Base-by-base conservation (phyloP, 495 filamentous ascomycete genomes). In the Neurospora sp. region DNA sequence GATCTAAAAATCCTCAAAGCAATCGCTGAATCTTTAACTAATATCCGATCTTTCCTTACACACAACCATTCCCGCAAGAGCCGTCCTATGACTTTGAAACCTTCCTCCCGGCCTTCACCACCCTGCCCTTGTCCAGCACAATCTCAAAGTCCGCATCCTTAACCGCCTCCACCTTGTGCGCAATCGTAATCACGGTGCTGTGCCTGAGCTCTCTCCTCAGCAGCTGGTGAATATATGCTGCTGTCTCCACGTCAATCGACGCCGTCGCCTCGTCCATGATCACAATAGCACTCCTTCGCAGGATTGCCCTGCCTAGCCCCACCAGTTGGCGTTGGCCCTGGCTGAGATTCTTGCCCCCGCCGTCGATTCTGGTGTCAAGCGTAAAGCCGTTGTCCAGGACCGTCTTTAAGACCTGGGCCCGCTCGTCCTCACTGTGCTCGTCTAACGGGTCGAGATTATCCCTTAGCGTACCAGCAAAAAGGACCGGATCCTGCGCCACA, bases 121-220 rank as follows among this genome's bases (percentile, higher is more conserved):
- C 83, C 40, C 84, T 81, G 27, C 93, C 93, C 69, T 88, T 86
- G 18, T 91, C 91, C 71, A 97, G 79, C 53, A 91, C 87, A 31
- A 96, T 82, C 78, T 89, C 92, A 72, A 87, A 92, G 75, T 92
- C 88, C 20, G 92, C 92, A 77, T 91, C 88, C 79, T 87, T 87
- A n/a, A 94, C 91, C 31, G 92, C 92, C 79, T 94, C 92, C 35
- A 92, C 77, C 59, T 92, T 89, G 85, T 97, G 93, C 53, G 93
- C 93, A 81, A 97, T 94, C 4, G 92, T 94, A 69, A 97, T 90
- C 16, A 97, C 93, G 3, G 93, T 97, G 74, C 91, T 94, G 44
- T 90, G 83, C 68, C 80, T 83, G 83, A 96, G 83, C 83, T 95
- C 93, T 75, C 92, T 89, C 40, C 91, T 81, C 71, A 97, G 78